Percentiles rank a stretch among this genome's conserved stretches.
Conservation (phyloP, 2,329 filamentous ascomycete genomes). For the Ascochyta clinopodiicola region DNA sequence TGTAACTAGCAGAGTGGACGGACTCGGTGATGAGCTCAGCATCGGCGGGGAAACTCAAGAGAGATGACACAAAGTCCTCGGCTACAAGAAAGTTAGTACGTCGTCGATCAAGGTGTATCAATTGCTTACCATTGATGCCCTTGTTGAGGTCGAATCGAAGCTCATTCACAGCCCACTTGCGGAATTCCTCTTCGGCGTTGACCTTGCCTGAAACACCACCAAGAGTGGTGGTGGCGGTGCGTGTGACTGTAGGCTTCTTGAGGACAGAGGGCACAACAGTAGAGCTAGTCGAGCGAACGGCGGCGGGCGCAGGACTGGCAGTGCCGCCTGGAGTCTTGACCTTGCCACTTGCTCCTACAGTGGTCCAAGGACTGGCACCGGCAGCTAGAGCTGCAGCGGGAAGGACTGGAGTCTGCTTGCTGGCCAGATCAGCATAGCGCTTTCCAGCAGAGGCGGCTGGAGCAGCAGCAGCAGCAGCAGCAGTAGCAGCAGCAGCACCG, state of each 20-base stretch:
- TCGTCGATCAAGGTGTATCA: not conserved
- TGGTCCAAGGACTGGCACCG: slow-evolving; percentile 78
- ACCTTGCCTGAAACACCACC: slow-evolving; percentile 53
- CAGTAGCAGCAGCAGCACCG: slow-evolving; percentile 49
- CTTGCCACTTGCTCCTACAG: slow-evolving; percentile 92
- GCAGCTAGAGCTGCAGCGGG: slow-evolving; percentile 52
- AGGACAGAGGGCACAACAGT: slow-evolving; percentile 50
- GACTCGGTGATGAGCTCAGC: slow-evolving; percentile 85
- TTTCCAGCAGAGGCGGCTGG: slow-evolving; percentile 66
- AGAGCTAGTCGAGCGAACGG: slow-evolving; percentile 56
- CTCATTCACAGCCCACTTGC: slow-evolving; percentile 86
- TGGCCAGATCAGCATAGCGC: slow-evolving; percentile 91
- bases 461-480: slow-evolving; percentile 52
- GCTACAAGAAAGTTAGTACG: slow-evolving; percentile 57
- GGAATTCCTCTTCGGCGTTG: slow-evolving; percentile 87
- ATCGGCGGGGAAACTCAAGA: slow-evolving; percentile 79
- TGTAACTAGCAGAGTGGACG: slow-evolving; percentile 84
- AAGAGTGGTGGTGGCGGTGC: slow-evolving; percentile 58
- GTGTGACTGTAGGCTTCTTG: slow-evolving; percentile 62
- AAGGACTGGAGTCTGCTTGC: slow-evolving; percentile 67
- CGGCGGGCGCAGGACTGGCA: slow-evolving; percentile 56
- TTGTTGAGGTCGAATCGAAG: slow-evolving; percentile 75
- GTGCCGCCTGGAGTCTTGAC: slow-evolving; percentile 75
- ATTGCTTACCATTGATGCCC: slow-evolving; percentile 67
- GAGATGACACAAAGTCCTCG: slow-evolving; percentile 78